Conservation (phyloP, 176 grass and related monocot species). For the Areca catechu region DNA sequence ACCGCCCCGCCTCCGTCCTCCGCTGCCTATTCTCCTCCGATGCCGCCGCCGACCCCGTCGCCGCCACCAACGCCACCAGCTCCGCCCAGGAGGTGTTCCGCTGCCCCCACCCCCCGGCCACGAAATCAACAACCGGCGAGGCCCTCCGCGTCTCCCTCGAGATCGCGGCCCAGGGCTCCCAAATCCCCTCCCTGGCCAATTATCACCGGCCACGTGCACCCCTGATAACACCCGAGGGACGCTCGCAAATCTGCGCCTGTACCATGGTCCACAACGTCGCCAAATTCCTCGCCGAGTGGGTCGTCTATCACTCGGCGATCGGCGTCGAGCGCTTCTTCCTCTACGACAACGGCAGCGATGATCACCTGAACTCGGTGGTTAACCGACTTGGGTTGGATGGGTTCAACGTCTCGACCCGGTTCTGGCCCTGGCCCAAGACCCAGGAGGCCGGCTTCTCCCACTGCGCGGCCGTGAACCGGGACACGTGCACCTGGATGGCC, state of each 20-base stretch:
- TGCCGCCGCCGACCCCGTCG: constrained; percentile 5
- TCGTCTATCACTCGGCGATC: background rate
- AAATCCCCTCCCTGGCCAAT: constrained; percentile 37
- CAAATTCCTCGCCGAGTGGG: constrained; percentile 6
- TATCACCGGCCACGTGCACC: constrained; percentile 14
- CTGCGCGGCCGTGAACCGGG: constrained; percentile 24
- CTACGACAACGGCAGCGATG: constrained; percentile 26
- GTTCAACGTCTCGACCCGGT: constrained; percentile 14
- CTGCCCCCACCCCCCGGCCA: constrained; percentile 36
- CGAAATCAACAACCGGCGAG: background rate
- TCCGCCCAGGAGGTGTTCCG: constrained; percentile 76
- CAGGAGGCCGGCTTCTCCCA: constrained; percentile 67
- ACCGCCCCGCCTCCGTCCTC: constrained; percentile 23
- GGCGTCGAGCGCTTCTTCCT: constrained; percentile 7
- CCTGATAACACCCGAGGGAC: background rate
- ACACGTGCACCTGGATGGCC: constrained; percentile 47
- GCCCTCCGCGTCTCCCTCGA: constrained; percentile 21
- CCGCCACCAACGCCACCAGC: constrained; percentile 13
- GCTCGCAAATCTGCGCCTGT: constrained; percentile 35
- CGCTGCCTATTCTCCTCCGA: constrained; percentile 32
- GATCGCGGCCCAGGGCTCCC: constrained; percentile 7
- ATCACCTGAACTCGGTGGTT: constrained; percentile 27
- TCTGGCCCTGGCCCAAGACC: constrained; percentile 74
- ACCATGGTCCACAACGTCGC: constrained; percentile 5
- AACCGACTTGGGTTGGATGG: constrained; percentile 6